Evolutionary conservation across 192 early-diverging fungal genomes (phyloP).

Genomic region (Pilobolus umbonatus): DNA sequence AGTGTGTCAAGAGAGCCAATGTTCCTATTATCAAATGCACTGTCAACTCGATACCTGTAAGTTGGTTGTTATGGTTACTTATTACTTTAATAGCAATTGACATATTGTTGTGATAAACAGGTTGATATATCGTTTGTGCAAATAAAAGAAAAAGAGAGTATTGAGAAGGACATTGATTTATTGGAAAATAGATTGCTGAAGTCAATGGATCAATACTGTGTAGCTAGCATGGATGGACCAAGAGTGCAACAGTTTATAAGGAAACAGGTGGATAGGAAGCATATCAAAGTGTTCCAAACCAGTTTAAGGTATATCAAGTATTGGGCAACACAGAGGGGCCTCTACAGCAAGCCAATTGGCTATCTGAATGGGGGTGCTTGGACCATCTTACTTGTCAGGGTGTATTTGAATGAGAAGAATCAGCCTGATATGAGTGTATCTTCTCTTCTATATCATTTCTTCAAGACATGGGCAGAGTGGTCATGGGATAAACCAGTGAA

Average conservation of each 20-base stretch:
- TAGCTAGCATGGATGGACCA: conserved; percentile 31
- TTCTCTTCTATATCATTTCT: conserved; percentile 15
- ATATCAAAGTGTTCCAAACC: conserved; percentile 2
- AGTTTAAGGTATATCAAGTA: conserved; percentile 23
- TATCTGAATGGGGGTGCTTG: conserved; percentile 32
- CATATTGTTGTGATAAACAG: background rate
- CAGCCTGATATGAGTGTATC: background rate
- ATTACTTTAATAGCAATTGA: background rate
- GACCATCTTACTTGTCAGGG: conserved; percentile 20
- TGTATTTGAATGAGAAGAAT: conserved; percentile 8
- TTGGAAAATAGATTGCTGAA: conserved; percentile 22
- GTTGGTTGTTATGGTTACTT: background rate
- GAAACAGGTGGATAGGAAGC: background rate
- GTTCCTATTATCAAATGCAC: conserved; percentile 33
- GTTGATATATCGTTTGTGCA: conserved; percentile 33
- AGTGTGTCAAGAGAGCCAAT: conserved; percentile 10
- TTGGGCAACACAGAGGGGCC: conserved; percentile 25
- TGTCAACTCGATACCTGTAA: conserved; percentile 16
- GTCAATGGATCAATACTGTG: conserved; percentile 12
- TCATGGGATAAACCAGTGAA: conserved; percentile 23
- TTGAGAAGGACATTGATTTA: conserved; percentile 16
- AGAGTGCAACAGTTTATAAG: conserved; percentile 21
- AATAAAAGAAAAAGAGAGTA: background rate
- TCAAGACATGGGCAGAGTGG: conserved; percentile 22
- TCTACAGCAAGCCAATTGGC: conserved; percentile 29